A percentile compares a stretch with the other conserved stretches of the same genome.
Evolutionary conservation across 805 yeast genomes (phyloP).

Genomic region (Saitoella complicata): DNA sequence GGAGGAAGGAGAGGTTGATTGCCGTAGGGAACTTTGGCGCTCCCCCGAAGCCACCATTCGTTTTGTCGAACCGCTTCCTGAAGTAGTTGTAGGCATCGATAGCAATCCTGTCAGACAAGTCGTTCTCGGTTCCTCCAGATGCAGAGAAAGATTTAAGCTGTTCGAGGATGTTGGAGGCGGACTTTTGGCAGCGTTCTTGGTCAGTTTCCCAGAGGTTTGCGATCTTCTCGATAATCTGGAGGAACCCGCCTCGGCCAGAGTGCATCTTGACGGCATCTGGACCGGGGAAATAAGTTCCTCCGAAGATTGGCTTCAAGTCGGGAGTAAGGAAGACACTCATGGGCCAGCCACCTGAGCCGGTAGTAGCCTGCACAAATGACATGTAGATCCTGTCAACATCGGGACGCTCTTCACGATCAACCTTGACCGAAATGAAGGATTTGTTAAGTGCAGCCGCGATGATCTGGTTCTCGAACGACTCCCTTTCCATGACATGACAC

Average conservation of each 20-base stretch:
- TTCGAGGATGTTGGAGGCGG: conserved; percentile 15
- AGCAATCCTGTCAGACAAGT: conserved; percentile 5
- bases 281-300: conserved; percentile 26
- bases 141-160: conserved; percentile 15
- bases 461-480: conserved; percentile 16
- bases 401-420: conserved; percentile 26
- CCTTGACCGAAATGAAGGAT: conserved; percentile 22
- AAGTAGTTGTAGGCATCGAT: conserved; percentile 17
- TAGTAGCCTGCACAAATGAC: conserved; percentile 22
- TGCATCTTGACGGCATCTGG: conserved; percentile 15
- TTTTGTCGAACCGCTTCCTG: conserved; percentile 14
- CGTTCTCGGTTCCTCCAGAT: conserved; percentile 7
- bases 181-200: conserved; percentile 15
- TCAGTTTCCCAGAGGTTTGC: conserved; percentile 19
- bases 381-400: conserved; percentile 25
- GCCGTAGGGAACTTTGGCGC: conserved; percentile 25
- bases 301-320: conserved; percentile 22
- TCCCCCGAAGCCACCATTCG: conserved; percentile 21
- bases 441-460: conserved; percentile 20
- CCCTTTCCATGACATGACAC: conserved; percentile 25
- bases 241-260: conserved; percentile 12
- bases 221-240: conserved; percentile 19
- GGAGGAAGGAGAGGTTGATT: conserved; percentile 16
- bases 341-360: conserved; percentile 26
- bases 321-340: conserved; percentile 25